Conservation (phyloP, 2,329 filamentous ascomycete species). For the Byssochlamys sp. region DNA sequence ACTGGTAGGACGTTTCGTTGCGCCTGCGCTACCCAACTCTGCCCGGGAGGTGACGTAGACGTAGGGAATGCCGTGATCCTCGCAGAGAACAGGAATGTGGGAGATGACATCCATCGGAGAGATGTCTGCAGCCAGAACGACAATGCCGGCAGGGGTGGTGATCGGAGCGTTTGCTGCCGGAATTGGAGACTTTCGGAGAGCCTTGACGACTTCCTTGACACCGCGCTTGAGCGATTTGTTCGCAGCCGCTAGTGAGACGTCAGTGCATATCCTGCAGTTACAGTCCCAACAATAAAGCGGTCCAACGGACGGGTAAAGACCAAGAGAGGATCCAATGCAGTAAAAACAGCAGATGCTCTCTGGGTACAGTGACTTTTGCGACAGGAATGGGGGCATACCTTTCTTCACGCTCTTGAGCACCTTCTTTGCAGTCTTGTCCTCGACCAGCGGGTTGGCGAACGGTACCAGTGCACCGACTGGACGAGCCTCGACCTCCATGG, state of each 20-base stretch:
- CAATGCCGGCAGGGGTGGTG: constrained; percentile 59
- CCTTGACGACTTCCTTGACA: constrained; percentile 98
- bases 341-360: not conserved
- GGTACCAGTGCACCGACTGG: constrained; percentile 40
- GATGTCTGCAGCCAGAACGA: constrained; percentile 93
- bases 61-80: constrained; percentile 95
- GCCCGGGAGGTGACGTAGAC: constrained; percentile 87
- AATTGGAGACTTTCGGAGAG: constrained; percentile 79
- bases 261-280: not conserved
- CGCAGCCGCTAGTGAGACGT: constrained; percentile 62
- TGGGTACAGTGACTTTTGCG: not conserved
- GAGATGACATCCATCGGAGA: constrained; percentile 98
- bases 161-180: constrained; percentile 55
- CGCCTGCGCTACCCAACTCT: constrained; percentile 84
- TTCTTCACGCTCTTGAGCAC: constrained; percentile 45
- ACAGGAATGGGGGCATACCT: constrained; percentile 23
- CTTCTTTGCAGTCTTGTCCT: constrained; percentile 44
- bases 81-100: constrained; percentile 92
- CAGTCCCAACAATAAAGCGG: not conserved
- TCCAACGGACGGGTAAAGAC: not conserved
- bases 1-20: constrained; percentile 90
- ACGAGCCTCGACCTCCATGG: constrained; percentile 19
- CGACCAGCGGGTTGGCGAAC: constrained; percentile 41
- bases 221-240: constrained; percentile 92
- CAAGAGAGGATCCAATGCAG: constrained; percentile 1